phyloP scores from a whole-genome alignment of 2,329 filamentous ascomycete species.

The Colletotrichum spaethianum region DNA sequence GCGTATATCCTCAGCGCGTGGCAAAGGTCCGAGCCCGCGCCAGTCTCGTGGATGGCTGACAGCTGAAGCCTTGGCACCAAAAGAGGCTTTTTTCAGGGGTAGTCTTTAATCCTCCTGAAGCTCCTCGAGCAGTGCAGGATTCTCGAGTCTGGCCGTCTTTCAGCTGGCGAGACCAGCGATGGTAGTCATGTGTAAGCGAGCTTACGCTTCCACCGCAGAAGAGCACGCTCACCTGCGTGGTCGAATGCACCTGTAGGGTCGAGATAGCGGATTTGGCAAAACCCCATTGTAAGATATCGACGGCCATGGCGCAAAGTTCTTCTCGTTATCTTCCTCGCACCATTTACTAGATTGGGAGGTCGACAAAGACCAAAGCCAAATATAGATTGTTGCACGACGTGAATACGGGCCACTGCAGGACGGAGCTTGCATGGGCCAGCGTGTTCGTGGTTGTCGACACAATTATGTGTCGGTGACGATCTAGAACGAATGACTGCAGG shows the following conservation, averaged over 20 bases:
- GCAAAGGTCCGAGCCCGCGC: constrained; percentile 25
- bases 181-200: background rate
- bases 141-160: background rate
- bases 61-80: constrained; percentile 25
- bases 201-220: too few species aligned
- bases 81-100: constrained; percentile 29
- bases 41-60: constrained; percentile 15
- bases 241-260: background rate
- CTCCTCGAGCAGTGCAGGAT: background rate
- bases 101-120: constrained; percentile 14
- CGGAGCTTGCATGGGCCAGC: background rate
- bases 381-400: background rate
- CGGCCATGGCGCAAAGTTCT: background rate
- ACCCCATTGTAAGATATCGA: background rate
- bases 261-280: background rate
- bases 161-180: background rate
- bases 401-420: background rate
- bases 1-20: constrained; percentile 7
- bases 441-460: background rate
- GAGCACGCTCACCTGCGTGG: background rate
- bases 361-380: constrained; percentile 3
- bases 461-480: constrained; percentile 6
- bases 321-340: constrained; percentile 3
- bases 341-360: constrained; percentile 8
- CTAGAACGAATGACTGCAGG: constrained; percentile 14